Evolutionary conservation across 768 basidiomycete genomes (phyloP).

Genomic region (Amanita thiersii): DNA sequence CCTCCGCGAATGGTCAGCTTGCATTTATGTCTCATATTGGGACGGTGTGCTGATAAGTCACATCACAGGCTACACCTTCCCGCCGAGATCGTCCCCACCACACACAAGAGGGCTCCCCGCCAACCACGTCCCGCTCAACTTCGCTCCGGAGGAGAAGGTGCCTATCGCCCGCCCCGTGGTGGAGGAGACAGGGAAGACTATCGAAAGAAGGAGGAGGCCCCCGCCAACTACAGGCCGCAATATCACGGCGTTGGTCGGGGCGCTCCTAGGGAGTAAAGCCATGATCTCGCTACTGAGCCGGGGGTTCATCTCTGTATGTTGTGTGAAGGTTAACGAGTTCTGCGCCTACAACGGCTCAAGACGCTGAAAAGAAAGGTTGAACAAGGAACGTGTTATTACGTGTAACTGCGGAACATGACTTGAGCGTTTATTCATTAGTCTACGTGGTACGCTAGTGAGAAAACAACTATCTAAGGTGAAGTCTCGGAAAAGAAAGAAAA

Average conservation of each 20-base stretch:
- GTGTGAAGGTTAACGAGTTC: too few relatives aligned
- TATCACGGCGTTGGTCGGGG: constrained; percentile 89
- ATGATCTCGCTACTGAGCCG: neutral
- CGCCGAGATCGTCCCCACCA: constrained; percentile 90
- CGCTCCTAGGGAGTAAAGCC: constrained; percentile 58
- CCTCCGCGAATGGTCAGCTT: constrained; percentile 84
- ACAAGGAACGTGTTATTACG: too few relatives aligned
- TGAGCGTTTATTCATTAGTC: too few relatives aligned
- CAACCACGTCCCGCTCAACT: constrained; percentile 74
- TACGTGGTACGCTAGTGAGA: too few relatives aligned
- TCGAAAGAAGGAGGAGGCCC: constrained; percentile 85
- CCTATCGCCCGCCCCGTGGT: constrained; percentile 84
- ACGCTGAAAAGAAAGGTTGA: too few relatives aligned
- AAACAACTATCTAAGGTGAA: too few relatives aligned
- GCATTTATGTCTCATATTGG: too few relatives aligned
- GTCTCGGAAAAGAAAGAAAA: too few relatives aligned
- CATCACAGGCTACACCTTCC: constrained; percentile 84
- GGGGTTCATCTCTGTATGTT: neutral
- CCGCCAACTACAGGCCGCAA: constrained; percentile 83
- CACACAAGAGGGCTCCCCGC: constrained; percentile 95
- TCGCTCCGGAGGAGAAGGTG: constrained; percentile 58
- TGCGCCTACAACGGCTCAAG: too few relatives aligned
- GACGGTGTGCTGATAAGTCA: neutral
- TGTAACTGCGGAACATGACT: too few relatives aligned
- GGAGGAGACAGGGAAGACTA: constrained; percentile 92